These are phyloP conservation scores for Pilaira anomala DNA, from an alignment of 192 early-diverging fungal genomes.

Conservation along the genomic window DNA sequence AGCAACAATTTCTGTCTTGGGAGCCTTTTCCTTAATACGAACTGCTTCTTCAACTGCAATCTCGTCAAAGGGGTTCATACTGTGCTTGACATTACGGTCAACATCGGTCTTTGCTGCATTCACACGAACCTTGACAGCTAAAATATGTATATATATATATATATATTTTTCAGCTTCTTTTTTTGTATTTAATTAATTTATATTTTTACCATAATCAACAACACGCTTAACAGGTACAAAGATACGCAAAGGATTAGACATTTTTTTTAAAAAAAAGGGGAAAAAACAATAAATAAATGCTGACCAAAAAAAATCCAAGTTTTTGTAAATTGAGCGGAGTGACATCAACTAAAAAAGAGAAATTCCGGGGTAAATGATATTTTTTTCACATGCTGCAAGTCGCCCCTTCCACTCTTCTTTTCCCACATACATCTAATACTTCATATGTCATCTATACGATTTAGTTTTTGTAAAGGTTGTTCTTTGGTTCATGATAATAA, in stretches of 20 bases:
- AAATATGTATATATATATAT: not conserved
- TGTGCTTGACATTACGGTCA: slow-evolving; percentile 96
- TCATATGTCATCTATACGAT: no score
- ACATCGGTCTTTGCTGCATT: slow-evolving; percentile 82
- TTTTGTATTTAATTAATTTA: slow-evolving; percentile 1
- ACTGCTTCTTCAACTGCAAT: slow-evolving; percentile 98
- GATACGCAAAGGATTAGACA: slow-evolving; percentile 58
- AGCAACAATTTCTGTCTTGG: slow-evolving; percentile 77
- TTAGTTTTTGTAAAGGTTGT: no score
- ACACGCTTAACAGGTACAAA: slow-evolving; percentile 96
- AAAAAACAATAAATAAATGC: slow-evolving; percentile 1
- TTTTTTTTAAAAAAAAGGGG: not conserved
- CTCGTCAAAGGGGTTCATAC: slow-evolving; percentile 99
- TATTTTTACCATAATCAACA: slow-evolving; percentile 75
- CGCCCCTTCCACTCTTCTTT: no score
- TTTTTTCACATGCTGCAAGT: no score
- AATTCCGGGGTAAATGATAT: no score
- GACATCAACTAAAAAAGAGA: not conserved
- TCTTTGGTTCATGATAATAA: no score
- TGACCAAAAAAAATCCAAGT: not conserved
- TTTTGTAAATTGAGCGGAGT: not conserved
- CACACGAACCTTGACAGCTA: slow-evolving; percentile 94
- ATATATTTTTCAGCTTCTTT: no score
- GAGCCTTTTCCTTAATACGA: slow-evolving; percentile 78
- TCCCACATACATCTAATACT: no score